Evolutionary conservation across 352 stramenopile species (phyloP).

Genomic region (Pythium rishiriense): DNA sequence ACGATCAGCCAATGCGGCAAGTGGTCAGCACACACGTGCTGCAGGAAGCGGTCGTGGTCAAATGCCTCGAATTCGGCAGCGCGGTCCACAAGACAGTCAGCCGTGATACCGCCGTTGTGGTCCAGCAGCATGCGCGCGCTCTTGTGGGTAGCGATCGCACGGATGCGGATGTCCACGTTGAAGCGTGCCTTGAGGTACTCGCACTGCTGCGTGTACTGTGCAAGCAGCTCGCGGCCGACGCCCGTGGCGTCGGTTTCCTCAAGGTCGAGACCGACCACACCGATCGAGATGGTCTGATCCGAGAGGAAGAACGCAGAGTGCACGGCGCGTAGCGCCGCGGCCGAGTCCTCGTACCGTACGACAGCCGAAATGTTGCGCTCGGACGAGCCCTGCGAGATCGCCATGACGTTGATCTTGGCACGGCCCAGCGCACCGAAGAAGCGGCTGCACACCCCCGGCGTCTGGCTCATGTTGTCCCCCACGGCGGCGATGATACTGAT

Average conservation of each 20-base stretch:
- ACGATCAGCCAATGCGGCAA: conserved; percentile 93
- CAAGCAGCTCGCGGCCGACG: conserved; percentile 87
- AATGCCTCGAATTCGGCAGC: conserved; percentile 38
- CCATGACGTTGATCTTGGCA: conserved; percentile 94
- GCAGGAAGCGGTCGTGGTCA: conserved; percentile 67
- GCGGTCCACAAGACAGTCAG: conserved; percentile 35
- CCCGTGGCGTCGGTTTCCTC: conserved; percentile 38
- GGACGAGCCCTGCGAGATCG: conserved; percentile 93
- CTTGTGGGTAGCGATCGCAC: conserved; percentile 69
- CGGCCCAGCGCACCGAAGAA: conserved; percentile 94
- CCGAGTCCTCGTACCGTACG: conserved; percentile 87
- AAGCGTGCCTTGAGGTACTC: conserved; percentile 80
- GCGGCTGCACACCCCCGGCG: conserved; percentile 88
- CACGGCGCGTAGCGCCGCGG: conserved; percentile 89
- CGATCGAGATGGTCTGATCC: conserved; percentile 91
- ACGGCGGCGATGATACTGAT: conserved; percentile 96
- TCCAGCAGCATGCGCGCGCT: conserved; percentile 68
- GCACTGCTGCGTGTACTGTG: conserved; percentile 84
- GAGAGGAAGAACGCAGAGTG: conserved; percentile 96
- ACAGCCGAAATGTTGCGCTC: conserved; percentile 96
- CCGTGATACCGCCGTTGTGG: conserved; percentile 52
- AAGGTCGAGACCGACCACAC: conserved; percentile 86
- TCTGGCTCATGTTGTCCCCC: conserved; percentile 94
- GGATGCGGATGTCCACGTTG: conserved; percentile 84
- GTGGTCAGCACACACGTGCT: conserved; percentile 86